These are phyloP conservation scores for Aspergillus campestris DNA, from an alignment of 495 filamentous ascomycete species.

Conservation along the genomic window DNA sequence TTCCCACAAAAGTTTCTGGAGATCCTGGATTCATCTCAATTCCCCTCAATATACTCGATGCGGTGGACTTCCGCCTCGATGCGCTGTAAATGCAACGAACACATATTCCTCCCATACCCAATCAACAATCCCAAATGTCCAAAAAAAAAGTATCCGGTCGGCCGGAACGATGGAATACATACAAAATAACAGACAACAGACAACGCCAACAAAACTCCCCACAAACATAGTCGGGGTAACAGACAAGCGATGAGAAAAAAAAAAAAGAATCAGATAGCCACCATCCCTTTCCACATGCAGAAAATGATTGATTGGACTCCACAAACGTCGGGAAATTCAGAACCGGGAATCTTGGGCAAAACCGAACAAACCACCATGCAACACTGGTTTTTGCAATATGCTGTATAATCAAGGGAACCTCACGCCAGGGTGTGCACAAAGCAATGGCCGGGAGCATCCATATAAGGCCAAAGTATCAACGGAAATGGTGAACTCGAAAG, in stretches of 20 bases:
- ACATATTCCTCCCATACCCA: constrained; percentile 9
- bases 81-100: constrained; percentile 15
- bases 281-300: constrained; percentile 6
- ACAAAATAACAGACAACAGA: not conserved
- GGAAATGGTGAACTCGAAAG: too few relatives aligned
- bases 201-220: constrained; percentile 6
- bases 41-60: constrained; percentile 1
- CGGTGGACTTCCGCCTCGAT: constrained; percentile 7
- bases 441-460: too few relatives aligned
- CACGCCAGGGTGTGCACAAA: too few relatives aligned
- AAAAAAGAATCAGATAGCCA: constrained; percentile 6
- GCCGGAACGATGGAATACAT: too few relatives aligned
- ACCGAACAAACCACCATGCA: constrained; percentile 8
- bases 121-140: not conserved
- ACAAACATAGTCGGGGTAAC: not conserved
- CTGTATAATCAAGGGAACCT: constrained; percentile 6
- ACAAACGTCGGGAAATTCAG: not conserved
- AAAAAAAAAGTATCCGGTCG: not conserved
- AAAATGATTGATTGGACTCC: not conserved
- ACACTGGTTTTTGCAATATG: constrained; percentile 1
- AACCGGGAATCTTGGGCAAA: constrained; percentile 1
- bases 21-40: not conserved
- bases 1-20: not conserved
- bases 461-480: too few relatives aligned
- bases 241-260: not conserved